These are phyloP conservation scores for Ustilago xerochloae DNA, from an alignment of 1,284 basidiomycete genomes.

Conservation along the genomic window DNA sequence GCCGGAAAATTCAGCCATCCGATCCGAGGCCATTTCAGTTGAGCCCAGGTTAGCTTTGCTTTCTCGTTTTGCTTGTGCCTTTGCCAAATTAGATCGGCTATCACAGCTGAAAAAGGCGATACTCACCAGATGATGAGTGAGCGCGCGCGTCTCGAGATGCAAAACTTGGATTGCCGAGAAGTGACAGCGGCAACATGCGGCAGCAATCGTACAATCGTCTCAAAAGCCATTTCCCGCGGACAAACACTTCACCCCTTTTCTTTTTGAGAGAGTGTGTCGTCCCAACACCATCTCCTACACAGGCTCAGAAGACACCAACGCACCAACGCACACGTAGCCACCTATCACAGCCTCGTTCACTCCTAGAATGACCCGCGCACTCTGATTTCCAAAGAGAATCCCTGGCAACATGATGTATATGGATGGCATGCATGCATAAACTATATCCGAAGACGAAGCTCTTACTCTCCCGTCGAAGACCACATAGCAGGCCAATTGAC, in stretches of 20 bases:
- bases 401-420: not conserved
- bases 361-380: too few relatives aligned
- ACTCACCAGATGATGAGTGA: not conserved
- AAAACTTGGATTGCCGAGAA: not conserved
- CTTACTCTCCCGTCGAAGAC: conserved; percentile 42
- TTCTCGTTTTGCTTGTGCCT: too few relatives aligned
- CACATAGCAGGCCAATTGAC: conserved; percentile 58
- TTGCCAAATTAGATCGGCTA: not conserved
- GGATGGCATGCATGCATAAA: not conserved
- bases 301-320: too few relatives aligned
- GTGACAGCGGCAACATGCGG: not conserved
- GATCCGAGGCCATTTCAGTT: too few relatives aligned
- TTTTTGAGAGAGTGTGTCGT: too few relatives aligned
- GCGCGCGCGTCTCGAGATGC: not conserved
- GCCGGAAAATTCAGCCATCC: not conserved
- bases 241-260: not conserved
- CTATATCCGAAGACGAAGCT: not conserved
- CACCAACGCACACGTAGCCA: too few relatives aligned
- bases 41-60: too few relatives aligned
- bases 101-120: not conserved
- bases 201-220: not conserved
- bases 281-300: too few relatives aligned
- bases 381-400: too few relatives aligned
- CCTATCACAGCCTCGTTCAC: too few relatives aligned
- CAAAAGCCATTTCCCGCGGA: conserved; percentile 3